A percentile compares a stretch with the other conserved stretches of the same genome.
Evolutionary conservation across 306 rosid genomes (phyloP).

Genomic region (Betula pendula): DNA sequence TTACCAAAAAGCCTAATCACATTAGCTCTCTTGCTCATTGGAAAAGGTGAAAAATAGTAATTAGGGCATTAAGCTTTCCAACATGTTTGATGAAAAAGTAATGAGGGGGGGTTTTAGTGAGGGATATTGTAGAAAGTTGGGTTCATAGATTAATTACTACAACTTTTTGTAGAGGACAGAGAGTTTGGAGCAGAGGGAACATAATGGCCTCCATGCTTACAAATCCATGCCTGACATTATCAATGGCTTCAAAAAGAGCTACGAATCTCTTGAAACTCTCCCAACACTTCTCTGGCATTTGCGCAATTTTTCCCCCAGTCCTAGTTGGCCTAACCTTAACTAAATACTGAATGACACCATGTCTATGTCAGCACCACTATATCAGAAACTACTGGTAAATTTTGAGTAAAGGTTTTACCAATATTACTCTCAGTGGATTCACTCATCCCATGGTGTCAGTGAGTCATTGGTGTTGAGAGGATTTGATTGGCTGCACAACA

Average conservation of each 20-base stretch:
- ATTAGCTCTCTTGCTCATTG: no score
- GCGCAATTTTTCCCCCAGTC: constrained; percentile 12
- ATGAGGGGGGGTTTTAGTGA: constrained; percentile 23
- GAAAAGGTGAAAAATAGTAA: constrained; percentile 12
- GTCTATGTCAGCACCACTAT: constrained; percentile 48
- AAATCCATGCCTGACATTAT: constrained; percentile 47
- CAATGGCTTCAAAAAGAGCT: constrained; percentile 33
- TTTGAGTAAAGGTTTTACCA: constrained; percentile 20
- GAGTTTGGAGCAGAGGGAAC: constrained; percentile 77
- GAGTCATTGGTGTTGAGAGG: background rate
- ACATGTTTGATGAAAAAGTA: constrained; percentile 37
- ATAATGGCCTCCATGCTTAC: constrained; percentile 68
- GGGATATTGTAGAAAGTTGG: constrained; percentile 29
- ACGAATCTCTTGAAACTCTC: constrained; percentile 36
- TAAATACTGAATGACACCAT: constrained; percentile 42
- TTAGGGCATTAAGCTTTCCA: constrained; percentile 12
- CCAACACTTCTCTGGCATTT: constrained; percentile 1
- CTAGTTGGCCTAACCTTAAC: constrained; percentile 12
- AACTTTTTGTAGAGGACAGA: constrained; percentile 46
- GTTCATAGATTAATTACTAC: constrained; percentile 14
- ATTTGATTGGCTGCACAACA: background rate
- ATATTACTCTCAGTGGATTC: constrained; percentile 12
- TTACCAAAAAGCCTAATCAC: constrained; percentile 29
- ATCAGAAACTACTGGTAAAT: constrained; percentile 20
- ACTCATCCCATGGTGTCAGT: background rate